Evolutionary conservation across 176 grass and related monocot genomes (phyloP).

Genomic region (Aegilops sharonensis): DNA sequence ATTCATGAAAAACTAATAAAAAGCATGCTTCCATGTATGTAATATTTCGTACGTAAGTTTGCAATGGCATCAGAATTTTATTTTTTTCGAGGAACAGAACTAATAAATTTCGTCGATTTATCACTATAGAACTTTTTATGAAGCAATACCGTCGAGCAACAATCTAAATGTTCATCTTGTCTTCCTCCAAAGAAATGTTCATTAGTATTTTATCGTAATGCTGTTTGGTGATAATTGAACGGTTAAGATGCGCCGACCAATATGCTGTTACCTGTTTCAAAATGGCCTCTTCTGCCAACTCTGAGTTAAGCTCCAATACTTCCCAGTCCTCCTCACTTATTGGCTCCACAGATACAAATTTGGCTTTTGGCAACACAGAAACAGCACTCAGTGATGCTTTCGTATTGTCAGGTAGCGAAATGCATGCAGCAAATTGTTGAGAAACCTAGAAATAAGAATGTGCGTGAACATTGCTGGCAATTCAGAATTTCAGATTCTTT

Average conservation of each 20-base stretch:
- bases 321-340: constrained; percentile 14
- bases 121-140: neutral
- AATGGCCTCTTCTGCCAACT: constrained; percentile 6
- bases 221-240: neutral
- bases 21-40: neutral
- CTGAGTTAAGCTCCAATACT: constrained; percentile 16
- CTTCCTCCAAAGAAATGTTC: neutral
- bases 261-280: constrained; percentile 1
- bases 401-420: neutral
- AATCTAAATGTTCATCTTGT: neutral
- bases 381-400: constrained; percentile 3
- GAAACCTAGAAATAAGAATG: constrained; percentile 15
- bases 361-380: constrained; percentile 19
- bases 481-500: constrained; percentile 6
- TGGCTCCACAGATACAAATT: constrained; percentile 15
- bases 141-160: neutral
- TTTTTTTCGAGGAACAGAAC: neutral
- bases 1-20: neutral
- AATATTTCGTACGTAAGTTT: neutral
- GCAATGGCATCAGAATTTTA: neutral
- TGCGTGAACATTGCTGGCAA: neutral
- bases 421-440: neutral
- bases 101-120: neutral
- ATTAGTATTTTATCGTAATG: neutral
- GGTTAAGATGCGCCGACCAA: neutral